Evolutionary conservation across 2,329 filamentous ascomycete species (phyloP).

Genomic region (Pseudophaeomoniella oleicola): DNA sequence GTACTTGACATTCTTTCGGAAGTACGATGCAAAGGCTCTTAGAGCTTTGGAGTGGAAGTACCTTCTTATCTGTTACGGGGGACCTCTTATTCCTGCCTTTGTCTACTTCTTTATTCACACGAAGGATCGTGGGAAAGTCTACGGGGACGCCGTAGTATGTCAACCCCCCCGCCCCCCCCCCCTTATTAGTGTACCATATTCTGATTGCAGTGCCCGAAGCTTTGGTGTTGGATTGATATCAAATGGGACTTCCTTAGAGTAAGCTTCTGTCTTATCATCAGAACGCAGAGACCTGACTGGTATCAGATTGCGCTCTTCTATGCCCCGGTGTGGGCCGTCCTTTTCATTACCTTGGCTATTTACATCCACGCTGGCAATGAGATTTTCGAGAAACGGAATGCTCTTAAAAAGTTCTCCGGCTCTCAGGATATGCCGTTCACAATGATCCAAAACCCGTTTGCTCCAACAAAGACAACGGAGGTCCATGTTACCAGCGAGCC

Average conservation of each 20-base stretch:
- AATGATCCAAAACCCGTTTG: slow-evolving; percentile 29
- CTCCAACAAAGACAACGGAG: slow-evolving; percentile 44
- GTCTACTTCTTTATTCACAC: slow-evolving; percentile 51
- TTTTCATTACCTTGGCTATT: slow-evolving; percentile 23
- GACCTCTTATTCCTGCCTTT: slow-evolving; percentile 56
- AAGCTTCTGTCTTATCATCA: background rate
- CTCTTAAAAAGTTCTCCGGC: slow-evolving; percentile 24
- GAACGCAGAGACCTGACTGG: background rate
- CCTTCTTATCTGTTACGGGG: slow-evolving; percentile 53
- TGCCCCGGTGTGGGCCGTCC: slow-evolving; percentile 27
- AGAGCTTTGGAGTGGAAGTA: slow-evolving; percentile 59
- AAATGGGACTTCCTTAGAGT: slow-evolving; percentile 54
- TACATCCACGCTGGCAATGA: slow-evolving; percentile 24
- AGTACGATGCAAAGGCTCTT: slow-evolving; percentile 51
- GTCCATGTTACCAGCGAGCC: slow-evolving; percentile 47
- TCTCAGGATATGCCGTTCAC: slow-evolving; percentile 8
- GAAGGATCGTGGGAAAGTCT: slow-evolving; percentile 41
- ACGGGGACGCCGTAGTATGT: slow-evolving; percentile 53
- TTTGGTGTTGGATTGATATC: slow-evolving; percentile 68
- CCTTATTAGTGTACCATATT: too few species aligned
- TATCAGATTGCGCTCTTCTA: slow-evolving; percentile 57
- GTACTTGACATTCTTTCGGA: slow-evolving; percentile 64
- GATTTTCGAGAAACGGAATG: slow-evolving; percentile 41
- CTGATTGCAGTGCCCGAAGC: too few species aligned
- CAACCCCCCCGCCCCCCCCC: too few species aligned